phyloP scores from a whole-genome alignment of 164 flowering plant genomes.

The Pachysandra terminalis region DNA sequence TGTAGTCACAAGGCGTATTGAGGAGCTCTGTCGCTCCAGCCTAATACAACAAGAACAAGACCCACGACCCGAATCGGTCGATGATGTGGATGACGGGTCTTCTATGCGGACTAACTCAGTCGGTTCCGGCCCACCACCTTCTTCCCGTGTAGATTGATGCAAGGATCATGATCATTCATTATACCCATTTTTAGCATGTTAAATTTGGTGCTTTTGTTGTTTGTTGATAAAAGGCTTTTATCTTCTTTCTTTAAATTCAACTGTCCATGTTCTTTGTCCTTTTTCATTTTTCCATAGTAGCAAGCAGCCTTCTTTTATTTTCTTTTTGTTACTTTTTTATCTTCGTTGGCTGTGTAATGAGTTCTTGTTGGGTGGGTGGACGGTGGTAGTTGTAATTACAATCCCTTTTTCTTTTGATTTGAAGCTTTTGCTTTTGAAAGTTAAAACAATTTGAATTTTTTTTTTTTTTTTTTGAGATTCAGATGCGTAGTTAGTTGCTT shows the following conservation, averaged over 20 bases:
- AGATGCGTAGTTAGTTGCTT: too few relatives aligned
- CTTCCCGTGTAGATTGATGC: conserved; percentile 16
- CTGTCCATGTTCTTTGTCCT: conserved; percentile 17
- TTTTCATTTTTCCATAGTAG: conserved; percentile 1
- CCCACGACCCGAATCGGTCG: conserved; percentile 2
- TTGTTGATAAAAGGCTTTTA: conserved; percentile 12
- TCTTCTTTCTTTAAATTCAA: conserved; percentile 15
- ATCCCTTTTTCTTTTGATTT: neutral
- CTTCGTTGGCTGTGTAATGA: neutral
- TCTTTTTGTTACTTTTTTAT: conserved; percentile 6
- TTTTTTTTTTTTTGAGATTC: too few relatives aligned
- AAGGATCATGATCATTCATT: conserved; percentile 18
- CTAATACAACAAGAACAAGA: conserved; percentile 17
- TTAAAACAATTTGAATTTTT: too few relatives aligned
- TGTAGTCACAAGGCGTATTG: conserved; percentile 51
- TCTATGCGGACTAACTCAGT: conserved; percentile 21
- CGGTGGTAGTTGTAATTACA: conserved; percentile 18
- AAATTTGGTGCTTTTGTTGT: conserved; percentile 16
- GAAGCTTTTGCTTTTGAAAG: conserved; percentile 5
- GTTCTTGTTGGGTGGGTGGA: conserved; percentile 5
- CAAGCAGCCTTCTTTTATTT: conserved; percentile 9
- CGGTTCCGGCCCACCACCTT: conserved; percentile 11
- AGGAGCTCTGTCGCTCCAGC: conserved; percentile 52
- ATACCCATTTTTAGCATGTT: conserved; percentile 17
- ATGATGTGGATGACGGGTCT: conserved; percentile 24